Percentiles rank a stretch among this genome's conserved stretches.
phyloP scores from a whole-genome alignment of 2,329 filamentous ascomycete species.

The Calycina herbarum region DNA sequence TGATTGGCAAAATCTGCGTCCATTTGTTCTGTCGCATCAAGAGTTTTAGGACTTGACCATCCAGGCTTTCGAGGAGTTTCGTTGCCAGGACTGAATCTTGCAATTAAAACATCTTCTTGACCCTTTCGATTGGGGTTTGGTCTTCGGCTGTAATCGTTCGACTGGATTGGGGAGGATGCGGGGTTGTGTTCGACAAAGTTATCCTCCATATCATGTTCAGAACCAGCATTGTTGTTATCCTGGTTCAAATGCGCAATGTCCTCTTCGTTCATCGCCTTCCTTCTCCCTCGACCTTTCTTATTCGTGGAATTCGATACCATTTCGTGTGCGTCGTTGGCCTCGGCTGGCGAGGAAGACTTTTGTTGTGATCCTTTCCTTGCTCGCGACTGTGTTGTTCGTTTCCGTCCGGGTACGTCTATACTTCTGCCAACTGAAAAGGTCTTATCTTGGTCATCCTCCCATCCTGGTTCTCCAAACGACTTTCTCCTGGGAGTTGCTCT shows the following conservation, averaged over 20 bases:
- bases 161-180: not conserved
- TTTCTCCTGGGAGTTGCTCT: constrained; percentile 29
- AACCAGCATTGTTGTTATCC: not conserved
- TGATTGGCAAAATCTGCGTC: not conserved
- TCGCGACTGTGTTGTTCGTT: constrained; percentile 32
- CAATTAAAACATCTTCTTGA: constrained; percentile 29
- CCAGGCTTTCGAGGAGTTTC: constrained; percentile 29
- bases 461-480: constrained; percentile 29
- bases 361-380: constrained; percentile 25
- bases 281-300: constrained; percentile 28
- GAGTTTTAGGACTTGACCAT: constrained; percentile 31
- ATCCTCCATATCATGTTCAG: not conserved
- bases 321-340: constrained; percentile 13
- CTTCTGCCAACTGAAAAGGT: constrained; percentile 29
- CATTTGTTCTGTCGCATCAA: constrained; percentile 17
- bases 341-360: constrained; percentile 17
- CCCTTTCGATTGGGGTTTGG: not conserved
- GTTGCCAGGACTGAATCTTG: constrained; percentile 30
- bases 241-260: constrained; percentile 2
- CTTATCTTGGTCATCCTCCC: constrained; percentile 29
- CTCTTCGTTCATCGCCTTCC: not conserved
- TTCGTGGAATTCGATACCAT: constrained; percentile 15
- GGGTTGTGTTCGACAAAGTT: not conserved
- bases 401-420: constrained; percentile 27
- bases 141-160: not conserved